Conservation (phyloP, 371 early-diverging fungal species). For the Gilbertella persicaria region DNA sequence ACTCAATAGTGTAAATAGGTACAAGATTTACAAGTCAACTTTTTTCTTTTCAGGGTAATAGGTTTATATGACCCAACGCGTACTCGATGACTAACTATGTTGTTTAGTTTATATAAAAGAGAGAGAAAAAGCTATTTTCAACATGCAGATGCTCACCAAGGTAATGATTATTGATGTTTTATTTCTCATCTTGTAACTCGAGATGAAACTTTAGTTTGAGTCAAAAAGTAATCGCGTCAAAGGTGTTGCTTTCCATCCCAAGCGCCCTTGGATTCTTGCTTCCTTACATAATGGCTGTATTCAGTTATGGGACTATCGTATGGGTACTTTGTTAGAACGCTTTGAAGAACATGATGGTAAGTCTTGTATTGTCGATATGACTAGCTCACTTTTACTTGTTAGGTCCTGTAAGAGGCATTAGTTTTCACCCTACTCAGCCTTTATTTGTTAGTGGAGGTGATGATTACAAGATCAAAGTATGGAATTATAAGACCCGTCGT, state of each 20-base stretch:
- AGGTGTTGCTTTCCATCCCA: slow-evolving; percentile 97
- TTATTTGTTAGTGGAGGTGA: slow-evolving; percentile 99
- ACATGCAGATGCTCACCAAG: slow-evolving; percentile 88
- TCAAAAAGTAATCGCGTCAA: slow-evolving; percentile 98
- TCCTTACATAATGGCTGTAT: slow-evolving; percentile 98
- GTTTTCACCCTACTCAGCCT: slow-evolving; percentile 98
- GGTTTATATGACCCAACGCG: too few relatives aligned
- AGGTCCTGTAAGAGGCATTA: slow-evolving; percentile 98
- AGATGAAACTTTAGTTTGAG: slow-evolving; percentile 75
- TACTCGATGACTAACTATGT: too few relatives aligned
- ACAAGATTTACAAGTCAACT: too few relatives aligned
- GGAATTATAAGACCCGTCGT: slow-evolving; percentile 97
- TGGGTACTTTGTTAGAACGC: slow-evolving; percentile 95
- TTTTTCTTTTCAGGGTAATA: too few relatives aligned
- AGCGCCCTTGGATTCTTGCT: slow-evolving; percentile 96
- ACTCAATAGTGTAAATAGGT: too few relatives aligned
- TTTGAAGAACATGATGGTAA: slow-evolving; percentile 99
- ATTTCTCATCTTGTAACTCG: too few relatives aligned
- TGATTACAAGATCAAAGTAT: slow-evolving; percentile 99
- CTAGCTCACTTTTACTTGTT: slow-evolving; percentile 1
- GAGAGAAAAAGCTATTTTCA: slow-evolving; percentile 15
- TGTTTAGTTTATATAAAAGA: background rate
- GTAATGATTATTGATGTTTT: slow-evolving; percentile 50
- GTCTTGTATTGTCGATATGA: background rate
- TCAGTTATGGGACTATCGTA: slow-evolving; percentile 98